A percentile compares a stretch with the other conserved stretches of the same genome.
These are phyloP conservation scores for Zangia roseola DNA, from an alignment of 768 basidiomycete genomes.

Conservation along the genomic window DNA sequence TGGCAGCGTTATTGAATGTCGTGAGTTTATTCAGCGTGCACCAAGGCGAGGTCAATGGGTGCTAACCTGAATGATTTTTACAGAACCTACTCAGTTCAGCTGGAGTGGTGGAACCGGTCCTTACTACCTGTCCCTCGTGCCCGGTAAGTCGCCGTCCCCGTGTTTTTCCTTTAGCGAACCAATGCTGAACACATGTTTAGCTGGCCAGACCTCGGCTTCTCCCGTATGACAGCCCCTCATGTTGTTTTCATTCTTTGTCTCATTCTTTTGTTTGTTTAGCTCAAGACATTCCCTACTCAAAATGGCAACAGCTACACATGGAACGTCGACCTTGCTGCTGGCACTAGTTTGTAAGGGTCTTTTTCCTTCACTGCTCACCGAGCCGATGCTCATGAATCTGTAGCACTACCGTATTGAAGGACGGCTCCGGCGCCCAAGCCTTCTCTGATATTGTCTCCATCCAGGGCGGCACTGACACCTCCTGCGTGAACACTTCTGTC, in stretches of 20 bases:
- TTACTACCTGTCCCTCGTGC: slow-evolving; percentile 59
- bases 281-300: slow-evolving; percentile 52
- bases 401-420: slow-evolving; percentile 59
- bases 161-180: too few relatives aligned
- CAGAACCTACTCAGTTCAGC: slow-evolving; percentile 58
- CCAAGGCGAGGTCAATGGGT: not conserved
- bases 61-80: slow-evolving; percentile 4
- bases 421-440: slow-evolving; percentile 50
- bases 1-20: slow-evolving; percentile 43
- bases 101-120: slow-evolving; percentile 55
- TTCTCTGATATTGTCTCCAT: slow-evolving; percentile 55
- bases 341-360: slow-evolving; percentile 44
- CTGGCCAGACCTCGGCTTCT: slow-evolving; percentile 48
- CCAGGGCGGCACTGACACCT: slow-evolving; percentile 31
- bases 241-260: not conserved
- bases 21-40: slow-evolving; percentile 34
- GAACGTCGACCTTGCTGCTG: slow-evolving; percentile 46
- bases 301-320: slow-evolving; percentile 48
- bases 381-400: not conserved
- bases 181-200: slow-evolving; percentile 30
- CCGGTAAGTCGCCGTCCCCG: slow-evolving; percentile 41
- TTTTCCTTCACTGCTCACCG: not conserved
- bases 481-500: slow-evolving; percentile 28
- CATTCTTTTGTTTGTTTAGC: slow-evolving; percentile 34
- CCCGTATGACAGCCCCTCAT: slow-evolving; percentile 37